Evolutionary conservation across 345 rosid species (phyloP), one percentile per base, ranked within the genome.

Genomic region (Rhodamnia rubescens): DNA sequence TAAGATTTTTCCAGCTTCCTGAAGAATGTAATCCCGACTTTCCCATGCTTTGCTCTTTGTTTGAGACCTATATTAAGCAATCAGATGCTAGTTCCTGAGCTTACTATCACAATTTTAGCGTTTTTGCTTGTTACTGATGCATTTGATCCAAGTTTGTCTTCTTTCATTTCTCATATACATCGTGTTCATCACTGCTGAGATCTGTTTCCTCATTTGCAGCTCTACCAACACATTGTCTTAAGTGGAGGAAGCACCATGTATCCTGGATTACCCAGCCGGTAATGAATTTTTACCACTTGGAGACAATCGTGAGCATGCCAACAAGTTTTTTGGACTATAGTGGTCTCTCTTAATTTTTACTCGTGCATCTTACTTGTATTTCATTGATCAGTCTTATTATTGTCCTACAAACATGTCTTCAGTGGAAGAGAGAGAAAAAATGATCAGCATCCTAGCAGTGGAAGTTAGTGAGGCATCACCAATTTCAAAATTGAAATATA

Each of bases 161-260:
- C 40, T 69, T 69, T 40, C 47, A 53, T 50, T 58, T 64, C 9
- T 22, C 83, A 83, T 88, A 42, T 84, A 57, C 27, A 29, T 85
- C 74, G 8, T 86, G 61, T 44, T 87, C 56, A 75, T 69, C 47
- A 69, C 80, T 32, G 61, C 26, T 82, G 61, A 4, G 8, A 52
- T 21, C 53, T 36, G 53, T 22, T 88, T 86, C 57, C 49, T 75
- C 54, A 88, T 84, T 84, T 91, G 88, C 94, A 97, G 98, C 95
- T 97, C 84, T 97, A 97, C 87, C 98, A 97, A 90, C 99, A 96
- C 87, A 97, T 97, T 84, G 99, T 97, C 52, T 90, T 97, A 90
- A 96, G 99, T 86, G 99, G 99, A 87, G 99, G 98, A 88, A 97
- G 99, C 93, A 96, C 99, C 86, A 97, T 97, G 99, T 95, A 96